Evolutionary conservation across 2,329 filamentous ascomycete genomes (phyloP).

Genomic region (Beauveria sp.): DNA sequence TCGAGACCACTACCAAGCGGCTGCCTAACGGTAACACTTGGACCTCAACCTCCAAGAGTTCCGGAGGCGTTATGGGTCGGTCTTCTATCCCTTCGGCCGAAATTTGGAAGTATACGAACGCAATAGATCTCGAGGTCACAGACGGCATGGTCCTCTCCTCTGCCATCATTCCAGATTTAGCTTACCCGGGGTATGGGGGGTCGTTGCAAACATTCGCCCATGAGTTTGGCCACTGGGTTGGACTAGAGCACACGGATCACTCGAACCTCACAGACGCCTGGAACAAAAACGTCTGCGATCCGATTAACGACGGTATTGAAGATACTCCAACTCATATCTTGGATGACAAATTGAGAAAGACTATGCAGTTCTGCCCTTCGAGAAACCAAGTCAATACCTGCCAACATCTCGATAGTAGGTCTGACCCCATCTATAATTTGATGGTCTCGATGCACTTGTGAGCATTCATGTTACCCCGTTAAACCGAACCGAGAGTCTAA

Average conservation of each 20-base stretch:
- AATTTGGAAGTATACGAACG: background rate
- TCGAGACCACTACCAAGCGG: no score
- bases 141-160: background rate
- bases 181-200: no score
- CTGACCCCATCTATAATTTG: background rate
- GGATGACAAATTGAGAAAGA: accelerated
- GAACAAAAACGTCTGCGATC: background rate
- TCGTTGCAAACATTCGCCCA: background rate
- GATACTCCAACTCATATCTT: background rate
- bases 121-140: background rate
- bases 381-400: background rate
- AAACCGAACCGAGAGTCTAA: background rate
- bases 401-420: background rate
- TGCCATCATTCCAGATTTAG: no score
- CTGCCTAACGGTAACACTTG: background rate
- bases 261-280: background rate
- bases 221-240: background rate
- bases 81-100: no score
- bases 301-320: background rate
- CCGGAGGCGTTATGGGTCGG: no score
- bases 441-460: background rate
- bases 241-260: background rate
- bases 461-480: background rate
- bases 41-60: background rate
- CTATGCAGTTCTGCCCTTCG: background rate